Evolutionary conservation across 1,139 yeast species (phyloP).

Genomic region (Dujonia santamariae): DNA sequence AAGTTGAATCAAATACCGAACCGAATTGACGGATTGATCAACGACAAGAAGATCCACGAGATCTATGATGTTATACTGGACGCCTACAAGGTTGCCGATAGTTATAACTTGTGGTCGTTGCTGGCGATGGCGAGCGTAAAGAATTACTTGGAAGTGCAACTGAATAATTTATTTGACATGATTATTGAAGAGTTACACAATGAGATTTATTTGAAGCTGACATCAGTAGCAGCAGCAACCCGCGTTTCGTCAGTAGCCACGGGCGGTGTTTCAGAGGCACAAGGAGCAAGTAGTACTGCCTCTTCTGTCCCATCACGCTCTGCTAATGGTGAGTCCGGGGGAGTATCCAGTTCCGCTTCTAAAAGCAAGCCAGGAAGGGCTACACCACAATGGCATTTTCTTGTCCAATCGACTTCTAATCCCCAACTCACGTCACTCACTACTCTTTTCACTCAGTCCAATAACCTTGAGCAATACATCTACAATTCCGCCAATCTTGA

Average conservation of each 20-base stretch:
- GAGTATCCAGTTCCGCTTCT: background rate
- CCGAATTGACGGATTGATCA: constrained; percentile 59
- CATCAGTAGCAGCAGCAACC: background rate
- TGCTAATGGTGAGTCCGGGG: background rate
- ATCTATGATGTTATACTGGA: constrained; percentile 63
- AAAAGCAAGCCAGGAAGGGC: background rate
- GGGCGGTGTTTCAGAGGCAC: background rate
- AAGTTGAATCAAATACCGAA: constrained; percentile 59
- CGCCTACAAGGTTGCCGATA: constrained; percentile 56
- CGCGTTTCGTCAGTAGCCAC: background rate
- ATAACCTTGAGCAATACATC: constrained; percentile 53
- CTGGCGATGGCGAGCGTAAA: constrained; percentile 59
- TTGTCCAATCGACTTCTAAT: constrained; percentile 9
- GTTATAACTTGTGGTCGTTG: constrained; percentile 59
- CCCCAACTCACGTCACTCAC: constrained; percentile 37
- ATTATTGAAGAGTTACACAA: constrained; percentile 74
- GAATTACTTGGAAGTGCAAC: constrained; percentile 59
- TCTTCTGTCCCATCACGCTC: no score
- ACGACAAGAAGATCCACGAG: constrained; percentile 64
- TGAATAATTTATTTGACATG: constrained; percentile 64
- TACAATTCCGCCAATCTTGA: constrained; percentile 59
- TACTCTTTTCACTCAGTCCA: constrained; percentile 35
- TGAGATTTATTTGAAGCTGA: constrained; percentile 49
- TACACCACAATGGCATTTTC: constrained; percentile 1
- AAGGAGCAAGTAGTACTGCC: background rate